Evolutionary conservation across 2,329 filamentous ascomycete genomes (phyloP).

Genomic region (Alternaria angustiovoidea): DNA sequence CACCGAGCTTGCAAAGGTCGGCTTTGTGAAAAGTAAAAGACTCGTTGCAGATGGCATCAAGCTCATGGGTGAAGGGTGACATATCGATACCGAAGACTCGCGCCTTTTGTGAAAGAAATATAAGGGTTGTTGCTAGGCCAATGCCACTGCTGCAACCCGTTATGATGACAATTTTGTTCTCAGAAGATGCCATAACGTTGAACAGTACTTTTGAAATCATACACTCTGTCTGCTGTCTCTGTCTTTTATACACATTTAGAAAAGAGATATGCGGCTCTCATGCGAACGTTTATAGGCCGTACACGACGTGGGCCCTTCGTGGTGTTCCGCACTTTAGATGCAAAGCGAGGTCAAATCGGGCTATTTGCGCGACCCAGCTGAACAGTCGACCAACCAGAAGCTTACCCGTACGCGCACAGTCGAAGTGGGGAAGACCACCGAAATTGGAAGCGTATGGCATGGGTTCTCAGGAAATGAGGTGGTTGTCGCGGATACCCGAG

Average conservation of each 20-base stretch:
- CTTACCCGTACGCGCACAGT: not conserved
- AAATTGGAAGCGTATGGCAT: not conserved
- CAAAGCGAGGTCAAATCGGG: not conserved
- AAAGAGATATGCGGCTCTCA: not conserved
- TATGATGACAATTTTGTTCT: conserved; percentile 24
- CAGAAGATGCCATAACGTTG: conserved; percentile 13
- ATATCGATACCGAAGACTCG: conserved; percentile 38
- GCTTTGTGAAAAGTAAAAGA: conserved; percentile 31
- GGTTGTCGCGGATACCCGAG: not conserved
- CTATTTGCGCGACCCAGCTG: conserved; percentile 1
- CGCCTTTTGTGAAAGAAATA: conserved; percentile 29
- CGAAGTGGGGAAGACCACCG: not conserved
- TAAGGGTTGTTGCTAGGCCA: conserved; percentile 30
- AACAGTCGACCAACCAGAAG: not conserved
- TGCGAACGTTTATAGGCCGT: not conserved
- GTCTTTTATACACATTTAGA: not conserved
- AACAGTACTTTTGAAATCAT: not conserved
- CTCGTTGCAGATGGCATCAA: not conserved
- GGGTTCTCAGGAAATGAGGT: not conserved
- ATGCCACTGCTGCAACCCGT: conserved; percentile 38
- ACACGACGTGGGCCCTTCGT: not conserved
- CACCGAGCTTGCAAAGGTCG: conserved; percentile 22
- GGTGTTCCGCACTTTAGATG: not conserved
- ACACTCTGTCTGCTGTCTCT: not conserved
- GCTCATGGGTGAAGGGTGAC: conserved; percentile 19